Conservation (phyloP, 441 rosid species). For the Pelargonium australe region DNA sequence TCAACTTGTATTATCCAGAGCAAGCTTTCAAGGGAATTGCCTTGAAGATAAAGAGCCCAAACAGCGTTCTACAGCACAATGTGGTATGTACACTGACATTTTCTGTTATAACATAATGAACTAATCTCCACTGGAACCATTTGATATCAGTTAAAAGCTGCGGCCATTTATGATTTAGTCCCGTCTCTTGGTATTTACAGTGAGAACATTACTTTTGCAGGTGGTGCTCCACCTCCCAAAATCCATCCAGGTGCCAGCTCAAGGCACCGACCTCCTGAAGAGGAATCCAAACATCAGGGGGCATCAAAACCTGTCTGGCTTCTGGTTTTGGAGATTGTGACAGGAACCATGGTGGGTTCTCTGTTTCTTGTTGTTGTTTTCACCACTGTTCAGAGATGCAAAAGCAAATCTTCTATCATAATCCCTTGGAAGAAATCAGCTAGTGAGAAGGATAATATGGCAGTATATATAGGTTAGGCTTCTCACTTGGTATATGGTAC, state of each 20-base stretch:
- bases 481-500: slow-evolving; percentile 17
- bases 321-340: slow-evolving; percentile 70
- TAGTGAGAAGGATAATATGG: slow-evolving; percentile 63
- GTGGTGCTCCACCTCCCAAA: slow-evolving; percentile 36
- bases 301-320: slow-evolving; percentile 74
- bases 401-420: slow-evolving; percentile 67
- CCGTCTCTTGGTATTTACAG: slow-evolving; percentile 13
- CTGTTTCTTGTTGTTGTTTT: slow-evolving; percentile 52
- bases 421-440: slow-evolving; percentile 96
- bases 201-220: slow-evolving; percentile 29
- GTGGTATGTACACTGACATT: slow-evolving; percentile 38
- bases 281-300: slow-evolving; percentile 39
- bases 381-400: slow-evolving; percentile 66
- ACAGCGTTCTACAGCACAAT: slow-evolving; percentile 60
- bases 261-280: slow-evolving; percentile 42
- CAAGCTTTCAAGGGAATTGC: slow-evolving; percentile 93
- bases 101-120: neutral
- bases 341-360: slow-evolving; percentile 76
- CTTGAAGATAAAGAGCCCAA: slow-evolving; percentile 50
- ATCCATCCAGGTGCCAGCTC: slow-evolving; percentile 33
- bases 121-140: neutral
- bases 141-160: slow-evolving; percentile 10
- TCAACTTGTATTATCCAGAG: slow-evolving; percentile 32
- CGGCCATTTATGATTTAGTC: slow-evolving; percentile 4
- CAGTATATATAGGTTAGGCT: slow-evolving; percentile 67